Evolutionary conservation across 768 basidiomycete genomes (phyloP), one percentile per base, ranked within the genome.

Genomic region (Holtermannia corniformis): DNA sequence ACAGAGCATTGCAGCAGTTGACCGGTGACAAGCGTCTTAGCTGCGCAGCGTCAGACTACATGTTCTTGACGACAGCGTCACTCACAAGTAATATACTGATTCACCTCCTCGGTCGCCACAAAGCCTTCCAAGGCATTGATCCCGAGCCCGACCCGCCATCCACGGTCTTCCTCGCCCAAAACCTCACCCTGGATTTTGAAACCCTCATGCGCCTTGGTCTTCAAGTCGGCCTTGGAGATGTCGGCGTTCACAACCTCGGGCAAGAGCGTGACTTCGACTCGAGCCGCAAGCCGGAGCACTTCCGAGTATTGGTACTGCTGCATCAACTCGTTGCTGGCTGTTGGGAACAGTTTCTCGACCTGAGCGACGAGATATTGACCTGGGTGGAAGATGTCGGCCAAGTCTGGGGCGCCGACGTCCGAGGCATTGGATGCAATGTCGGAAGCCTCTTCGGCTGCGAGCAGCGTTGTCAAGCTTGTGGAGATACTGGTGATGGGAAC

Each of bases 401-500:
- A 76, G 45, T 86, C 85, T 3, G 90, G 90, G 52, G 57, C 54
- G 52, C 59, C 26, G 53, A 24, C 24, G 63, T 44, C 41, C 37
- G 42, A 23, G 28, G 70, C 28, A 70, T 67, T 28, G 64, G 68
- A 19, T 19, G 74, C 76, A 26, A 78, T 77, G 2, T 75, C 78
- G 20, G 64, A 61, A 4, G 57, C 54, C 47, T 78, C 81, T 58
- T 79, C 77, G 26, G 78, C 76, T 65, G 87, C 85, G 24, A 97
- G 77, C 19, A 79, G 75, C 24, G 72, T 61, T 5, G 90, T 96
- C 54, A 90, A 78, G 64, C 86, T 83, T 26, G 80, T 73, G 13
- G 90, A 87, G 53, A 97, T 79, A 71, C 91, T 84, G 40, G 92
- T 97, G 58, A 99, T 88, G 21, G 93, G 92, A 27, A 97, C 78